phyloP scores from a whole-genome alignment of 78 protist genomes.

The slime mould (Dictyostelium discoideum) region DNA sequence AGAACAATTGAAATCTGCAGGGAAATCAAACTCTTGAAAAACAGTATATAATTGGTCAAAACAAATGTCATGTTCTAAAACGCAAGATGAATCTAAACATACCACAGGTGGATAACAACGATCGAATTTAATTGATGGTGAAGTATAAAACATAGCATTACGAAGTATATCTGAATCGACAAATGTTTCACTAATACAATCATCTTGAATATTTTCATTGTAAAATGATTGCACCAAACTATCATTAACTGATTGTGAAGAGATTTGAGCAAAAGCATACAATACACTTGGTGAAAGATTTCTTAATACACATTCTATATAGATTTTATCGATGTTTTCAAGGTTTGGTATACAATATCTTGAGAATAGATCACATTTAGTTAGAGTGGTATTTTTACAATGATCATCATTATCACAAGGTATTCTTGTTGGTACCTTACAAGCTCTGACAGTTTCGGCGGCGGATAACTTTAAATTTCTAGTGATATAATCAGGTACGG shows the following conservation, averaged over 20 bases:
- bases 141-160: neutral
- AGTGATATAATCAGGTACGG: neutral
- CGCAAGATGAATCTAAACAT: constrained; percentile 53
- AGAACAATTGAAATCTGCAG: neutral
- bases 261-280: neutral
- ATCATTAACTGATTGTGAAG: neutral
- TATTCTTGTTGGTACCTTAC: neutral
- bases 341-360: neutral
- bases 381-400: neutral
- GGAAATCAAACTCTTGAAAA: neutral
- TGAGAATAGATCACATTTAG: constrained; percentile 18
- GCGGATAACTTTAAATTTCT: neutral
- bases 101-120: neutral
- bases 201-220: neutral
- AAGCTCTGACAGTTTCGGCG: neutral
- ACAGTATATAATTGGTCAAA: neutral
- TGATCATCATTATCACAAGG: neutral
- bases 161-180: neutral
- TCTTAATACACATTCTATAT: constrained; percentile 38
- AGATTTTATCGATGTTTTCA: neutral
- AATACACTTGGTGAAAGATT: neutral
- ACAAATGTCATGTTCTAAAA: constrained; percentile 40
- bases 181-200: constrained; percentile 28
- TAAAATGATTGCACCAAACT: neutral
- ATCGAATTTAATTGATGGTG: neutral